Conservation (phyloP, 31 red algal species). For the Asparagopsis taxiformis region DNA sequence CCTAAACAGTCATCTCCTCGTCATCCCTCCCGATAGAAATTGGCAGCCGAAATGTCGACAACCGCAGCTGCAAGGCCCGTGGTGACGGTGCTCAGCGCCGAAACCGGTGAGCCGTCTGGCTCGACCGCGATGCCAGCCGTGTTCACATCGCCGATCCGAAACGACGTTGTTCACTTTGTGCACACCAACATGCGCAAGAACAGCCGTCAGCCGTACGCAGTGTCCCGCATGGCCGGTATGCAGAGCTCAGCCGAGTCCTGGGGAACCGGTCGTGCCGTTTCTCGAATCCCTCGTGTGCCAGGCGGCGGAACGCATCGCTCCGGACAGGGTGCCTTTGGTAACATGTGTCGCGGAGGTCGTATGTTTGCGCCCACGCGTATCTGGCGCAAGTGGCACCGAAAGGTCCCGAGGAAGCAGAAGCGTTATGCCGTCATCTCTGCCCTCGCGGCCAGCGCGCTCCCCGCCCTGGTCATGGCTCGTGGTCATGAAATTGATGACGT, state of each 20-base stretch:
- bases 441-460: constrained; percentile 87
- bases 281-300: constrained; percentile 97
- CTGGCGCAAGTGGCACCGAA: constrained; percentile 98
- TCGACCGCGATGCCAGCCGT: constrained; percentile 80
- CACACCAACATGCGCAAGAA: constrained; percentile 97
- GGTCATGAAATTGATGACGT: constrained; percentile 94
- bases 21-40: not conserved
- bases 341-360: constrained; percentile 97
- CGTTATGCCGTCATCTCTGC: constrained; percentile 91
- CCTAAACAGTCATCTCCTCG: not conserved
- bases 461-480: constrained; percentile 94
- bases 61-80: constrained; percentile 72
- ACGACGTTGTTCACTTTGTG: constrained; percentile 91
- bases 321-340: constrained; percentile 96
- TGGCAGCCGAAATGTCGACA: not conserved
- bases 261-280: constrained; percentile 98
- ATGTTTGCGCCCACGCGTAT: constrained; percentile 96
- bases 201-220: constrained; percentile 93
- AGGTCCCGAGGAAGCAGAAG: constrained; percentile 82
- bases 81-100: constrained; percentile 81
- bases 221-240: constrained; percentile 87
- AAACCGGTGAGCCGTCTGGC: constrained; percentile 72
- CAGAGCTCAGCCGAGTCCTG: constrained; percentile 94
- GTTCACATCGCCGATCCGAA: constrained; percentile 90
- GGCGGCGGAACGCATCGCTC: constrained; percentile 97